Evolutionary conservation across 257 asterid genomes (phyloP).

Genomic region (Plectranthus barbatus): DNA sequence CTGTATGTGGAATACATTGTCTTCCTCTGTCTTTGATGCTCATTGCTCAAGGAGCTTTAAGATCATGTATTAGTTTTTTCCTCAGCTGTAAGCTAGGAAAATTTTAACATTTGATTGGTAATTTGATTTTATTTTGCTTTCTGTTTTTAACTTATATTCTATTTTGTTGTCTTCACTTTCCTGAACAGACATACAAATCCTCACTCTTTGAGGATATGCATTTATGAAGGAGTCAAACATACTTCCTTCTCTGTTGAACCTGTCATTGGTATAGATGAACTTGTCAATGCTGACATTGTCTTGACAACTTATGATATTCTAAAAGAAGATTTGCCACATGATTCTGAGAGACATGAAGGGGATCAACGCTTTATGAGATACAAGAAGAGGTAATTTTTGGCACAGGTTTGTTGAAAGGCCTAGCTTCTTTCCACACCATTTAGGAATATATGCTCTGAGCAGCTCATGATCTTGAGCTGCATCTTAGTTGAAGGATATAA

Average conservation of each 20-base stretch:
- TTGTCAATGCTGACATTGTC: slow-evolving; percentile 71
- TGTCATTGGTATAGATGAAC: slow-evolving; percentile 50
- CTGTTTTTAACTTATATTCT: slow-evolving; percentile 14
- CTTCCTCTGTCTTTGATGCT: slow-evolving; percentile 3
- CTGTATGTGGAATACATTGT: slow-evolving; percentile 7
- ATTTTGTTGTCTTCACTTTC: slow-evolving; percentile 18
- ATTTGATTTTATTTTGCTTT: slow-evolving; percentile 4
- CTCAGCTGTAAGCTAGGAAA: background rate
- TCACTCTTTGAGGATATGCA: slow-evolving; percentile 54
- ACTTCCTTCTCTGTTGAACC: slow-evolving; percentile 48
- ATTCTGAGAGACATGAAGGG: slow-evolving; percentile 90
- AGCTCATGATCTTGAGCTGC: slow-evolving; percentile 2
- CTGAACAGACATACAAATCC: slow-evolving; percentile 73
- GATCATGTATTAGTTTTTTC: background rate
- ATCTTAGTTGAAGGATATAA: background rate
- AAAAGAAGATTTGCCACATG: slow-evolving; percentile 92
- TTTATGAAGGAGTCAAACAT: slow-evolving; percentile 71
- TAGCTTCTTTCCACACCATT: slow-evolving; percentile 1
- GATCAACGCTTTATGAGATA: slow-evolving; percentile 87
- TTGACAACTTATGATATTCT: slow-evolving; percentile 89
- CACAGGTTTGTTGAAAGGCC: background rate
- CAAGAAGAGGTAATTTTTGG: slow-evolving; percentile 54
- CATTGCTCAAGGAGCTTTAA: background rate
- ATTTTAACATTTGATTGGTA: background rate
- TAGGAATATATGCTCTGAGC: background rate